These are phyloP conservation scores for Poteriospumella lacustris DNA, from an alignment of 108 stramenopile genomes.

Conservation along the genomic window DNA sequence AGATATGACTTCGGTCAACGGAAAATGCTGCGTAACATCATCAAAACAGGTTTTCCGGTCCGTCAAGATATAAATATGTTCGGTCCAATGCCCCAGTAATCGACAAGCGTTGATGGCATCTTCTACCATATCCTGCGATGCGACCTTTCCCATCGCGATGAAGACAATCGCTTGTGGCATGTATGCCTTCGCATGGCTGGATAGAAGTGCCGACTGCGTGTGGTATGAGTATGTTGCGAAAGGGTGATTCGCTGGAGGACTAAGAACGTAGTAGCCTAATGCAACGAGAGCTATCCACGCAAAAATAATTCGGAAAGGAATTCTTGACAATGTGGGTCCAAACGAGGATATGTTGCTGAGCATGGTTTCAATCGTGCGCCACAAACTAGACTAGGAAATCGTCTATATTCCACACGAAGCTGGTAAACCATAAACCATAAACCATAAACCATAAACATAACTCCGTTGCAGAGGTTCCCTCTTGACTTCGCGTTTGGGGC, in stretches of 20 bases:
- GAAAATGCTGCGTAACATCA: neutral
- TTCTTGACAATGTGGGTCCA: too few relatives aligned
- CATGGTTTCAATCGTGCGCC: too few relatives aligned
- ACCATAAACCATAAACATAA: too few relatives aligned
- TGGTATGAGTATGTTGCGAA: neutral
- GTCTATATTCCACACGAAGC: too few relatives aligned
- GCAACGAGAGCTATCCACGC: neutral
- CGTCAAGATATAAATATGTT: neutral
- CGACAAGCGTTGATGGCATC: neutral
- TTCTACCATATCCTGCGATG: neutral
- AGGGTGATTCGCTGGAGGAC: neutral
- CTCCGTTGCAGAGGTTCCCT: too few relatives aligned
- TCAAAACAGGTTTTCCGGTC: slow-evolving; percentile 6
- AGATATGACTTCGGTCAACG: neutral
- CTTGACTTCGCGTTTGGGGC: too few relatives aligned
- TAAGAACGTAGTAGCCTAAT: neutral
- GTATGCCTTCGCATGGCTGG: neutral
- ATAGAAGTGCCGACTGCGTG: neutral
- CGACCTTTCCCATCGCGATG: slow-evolving; percentile 3
- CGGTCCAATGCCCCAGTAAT: neutral
- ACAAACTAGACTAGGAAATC: too few relatives aligned
- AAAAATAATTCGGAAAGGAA: slow-evolving; percentile 1
- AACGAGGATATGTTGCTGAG: too few relatives aligned
- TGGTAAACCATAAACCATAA: too few relatives aligned
- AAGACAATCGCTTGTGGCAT: slow-evolving; percentile 20